Base-by-base conservation (phyloP, 495 filamentous ascomycete genomes). In the Stereocaulon alpinum region DNA sequence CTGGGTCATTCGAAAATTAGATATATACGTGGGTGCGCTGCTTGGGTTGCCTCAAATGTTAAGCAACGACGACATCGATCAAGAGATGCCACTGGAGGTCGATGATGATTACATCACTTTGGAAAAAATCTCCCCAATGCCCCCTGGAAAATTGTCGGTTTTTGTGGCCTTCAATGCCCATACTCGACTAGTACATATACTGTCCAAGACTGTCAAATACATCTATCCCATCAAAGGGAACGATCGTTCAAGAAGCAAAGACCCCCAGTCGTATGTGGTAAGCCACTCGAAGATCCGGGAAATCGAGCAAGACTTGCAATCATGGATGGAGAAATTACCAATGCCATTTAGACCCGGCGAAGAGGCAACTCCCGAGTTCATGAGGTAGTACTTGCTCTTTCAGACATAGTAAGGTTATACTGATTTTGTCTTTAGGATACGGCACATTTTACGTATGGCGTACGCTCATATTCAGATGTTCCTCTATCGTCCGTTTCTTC, bases 401-500 rank as follows among this genome's bases (percentile, higher is more conserved):
- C 37, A 14, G 15, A 29, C 12, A 17, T 15, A 17, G 40, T 41
- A 27, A 45, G 6, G 9, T 11, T 40, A 12, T 43, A 59, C 40
- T 72, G 60, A 74, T 61, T 53, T 63, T 32, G 53, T 34, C 37
- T 56, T n/a, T 61, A 95, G 90, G 59, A 80, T 91, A 52, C 90
- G 91, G 61, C 91, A 95, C 66, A 76, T 95, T 20, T 77, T 98
- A 3, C 82, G 91, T 45, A 87, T 96, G 68, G 84, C 86, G 37
- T 96, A 87, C 69, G 88, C 87, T 17, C 91, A 96, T 66, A 89
- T 93, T 17, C 89, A 97, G 69, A 87, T 96, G 81, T 86, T 96
- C 69, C 83, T 97, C 58, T 97, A 97, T 67, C 81, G 93, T 10
- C 93, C 93, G 0, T 98, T 97, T 66, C 75, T 97, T 29, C 93